Conservation (phyloP, 1,139 yeast genomes). For the Blastobotrys ciferrii region DNA sequence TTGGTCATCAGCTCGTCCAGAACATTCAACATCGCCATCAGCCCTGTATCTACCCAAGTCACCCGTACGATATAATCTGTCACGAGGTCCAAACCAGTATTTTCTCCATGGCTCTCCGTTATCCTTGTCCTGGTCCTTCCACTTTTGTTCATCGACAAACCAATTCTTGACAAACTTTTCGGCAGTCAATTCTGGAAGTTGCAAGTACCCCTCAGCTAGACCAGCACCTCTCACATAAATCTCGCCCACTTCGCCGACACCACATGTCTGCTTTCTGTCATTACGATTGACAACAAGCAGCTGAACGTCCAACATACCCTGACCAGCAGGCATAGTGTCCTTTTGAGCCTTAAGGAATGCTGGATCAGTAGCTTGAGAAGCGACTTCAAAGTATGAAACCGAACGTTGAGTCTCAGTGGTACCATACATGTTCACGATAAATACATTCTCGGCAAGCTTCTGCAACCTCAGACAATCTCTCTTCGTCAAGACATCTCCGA, state of each 20-base stretch:
- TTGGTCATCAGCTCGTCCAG: slow-evolving; percentile 99
- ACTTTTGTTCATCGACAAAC: slow-evolving; percentile 65
- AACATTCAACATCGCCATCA: slow-evolving; percentile 95
- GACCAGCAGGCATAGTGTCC: slow-evolving; percentile 98
- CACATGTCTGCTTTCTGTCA: slow-evolving; percentile 86
- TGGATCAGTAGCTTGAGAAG: slow-evolving; percentile 67
- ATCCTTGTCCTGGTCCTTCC: slow-evolving; percentile 55
- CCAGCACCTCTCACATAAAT: slow-evolving; percentile 98
- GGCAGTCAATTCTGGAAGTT: slow-evolving; percentile 82
- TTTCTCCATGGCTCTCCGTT: slow-evolving; percentile 64
- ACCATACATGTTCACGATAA: slow-evolving; percentile 97
- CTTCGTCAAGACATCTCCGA: slow-evolving; percentile 95
- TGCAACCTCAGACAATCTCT: slow-evolving; percentile 94
- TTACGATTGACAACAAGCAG: slow-evolving; percentile 88
- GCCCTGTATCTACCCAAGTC: slow-evolving; percentile 96
- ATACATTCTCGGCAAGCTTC: slow-evolving; percentile 83
- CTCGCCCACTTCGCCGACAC: slow-evolving; percentile 98
- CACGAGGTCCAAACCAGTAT: slow-evolving; percentile 91
- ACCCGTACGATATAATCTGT: slow-evolving; percentile 93
- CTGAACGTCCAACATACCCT: slow-evolving; percentile 95
- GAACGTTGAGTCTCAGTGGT: slow-evolving; percentile 99
- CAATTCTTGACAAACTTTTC: slow-evolving; percentile 88
- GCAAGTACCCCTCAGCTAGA: slow-evolving; percentile 91
- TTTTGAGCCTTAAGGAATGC: slow-evolving; percentile 77
- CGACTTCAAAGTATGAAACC: slow-evolving; percentile 88